Evolutionary conservation across 176 grass and related monocot genomes (phyloP).

Genomic region (Oryza longistaminata): DNA sequence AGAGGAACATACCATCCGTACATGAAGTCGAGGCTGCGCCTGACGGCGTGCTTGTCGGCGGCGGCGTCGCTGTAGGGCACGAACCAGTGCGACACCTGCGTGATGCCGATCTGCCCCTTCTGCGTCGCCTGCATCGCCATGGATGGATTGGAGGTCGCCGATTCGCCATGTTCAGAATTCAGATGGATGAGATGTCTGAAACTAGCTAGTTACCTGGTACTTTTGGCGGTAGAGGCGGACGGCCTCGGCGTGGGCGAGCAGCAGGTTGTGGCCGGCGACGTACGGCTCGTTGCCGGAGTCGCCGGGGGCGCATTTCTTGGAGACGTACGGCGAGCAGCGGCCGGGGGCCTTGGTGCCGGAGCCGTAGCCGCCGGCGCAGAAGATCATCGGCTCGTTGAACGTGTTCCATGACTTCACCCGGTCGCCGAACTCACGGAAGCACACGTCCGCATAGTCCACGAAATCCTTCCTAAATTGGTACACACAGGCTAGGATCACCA

Average conservation of each 20-base stretch:
- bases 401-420: conserved; percentile 66
- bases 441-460: conserved; percentile 49
- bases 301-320: conserved; percentile 29
- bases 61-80: conserved; percentile 40
- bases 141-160: not conserved
- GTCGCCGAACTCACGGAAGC: conserved; percentile 61
- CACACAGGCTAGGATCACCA: not conserved
- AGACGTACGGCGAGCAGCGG: conserved; percentile 44
- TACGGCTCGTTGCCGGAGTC: conserved; percentile 70
- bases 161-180: no score
- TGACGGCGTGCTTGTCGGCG: conserved; percentile 40
- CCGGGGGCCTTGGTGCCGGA: conserved; percentile 30
- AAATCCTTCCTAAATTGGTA: conserved; percentile 35
- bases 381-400: conserved; percentile 61
- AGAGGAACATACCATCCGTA: conserved; percentile 47
- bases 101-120: conserved; percentile 66
- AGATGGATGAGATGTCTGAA: no score
- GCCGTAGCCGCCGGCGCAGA: conserved; percentile 40
- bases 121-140: conserved; percentile 27
- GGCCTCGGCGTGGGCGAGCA: conserved; percentile 58
- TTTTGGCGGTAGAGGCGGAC: conserved; percentile 48
- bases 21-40: conserved; percentile 73
- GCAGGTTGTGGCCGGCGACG: conserved; percentile 47
- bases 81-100: conserved; percentile 56
- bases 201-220: conserved; percentile 28